phyloP scores from a whole-genome alignment of 2,329 filamentous ascomycete genomes.

The Podosphaera aphanis region DNA sequence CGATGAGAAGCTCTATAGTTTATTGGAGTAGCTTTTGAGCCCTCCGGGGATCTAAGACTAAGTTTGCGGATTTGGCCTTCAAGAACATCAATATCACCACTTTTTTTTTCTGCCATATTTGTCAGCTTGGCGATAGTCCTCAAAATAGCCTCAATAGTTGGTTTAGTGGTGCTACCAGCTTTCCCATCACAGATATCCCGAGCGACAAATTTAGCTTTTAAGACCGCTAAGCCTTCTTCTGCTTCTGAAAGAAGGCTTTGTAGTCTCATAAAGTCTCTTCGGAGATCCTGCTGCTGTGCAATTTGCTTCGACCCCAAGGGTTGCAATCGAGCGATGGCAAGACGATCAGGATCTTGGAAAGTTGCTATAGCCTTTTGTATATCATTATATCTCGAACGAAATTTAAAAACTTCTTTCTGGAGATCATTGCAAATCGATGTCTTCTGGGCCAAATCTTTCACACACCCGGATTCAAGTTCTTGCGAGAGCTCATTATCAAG shows the following conservation, averaged over 20 bases:
- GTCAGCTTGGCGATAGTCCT: conserved; percentile 88
- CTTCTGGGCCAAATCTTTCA: conserved; percentile 45
- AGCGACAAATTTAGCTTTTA: conserved; percentile 55
- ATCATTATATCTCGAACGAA: conserved; percentile 56
- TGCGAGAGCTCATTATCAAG: conserved; percentile 38
- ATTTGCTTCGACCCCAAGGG: conserved; percentile 69
- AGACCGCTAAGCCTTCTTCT: conserved; percentile 56
- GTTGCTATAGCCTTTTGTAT: conserved; percentile 53
- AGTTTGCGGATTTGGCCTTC: conserved; percentile 62
- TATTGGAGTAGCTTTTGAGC: conserved; percentile 12
- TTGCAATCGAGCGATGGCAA: conserved; percentile 39
- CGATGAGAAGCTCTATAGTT: conserved; percentile 9
- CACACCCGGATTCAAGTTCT: conserved; percentile 41
- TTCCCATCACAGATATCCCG: conserved; percentile 25
- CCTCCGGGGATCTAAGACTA: conserved; percentile 16
- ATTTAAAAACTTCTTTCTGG: conserved; percentile 42
- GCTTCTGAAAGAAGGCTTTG: conserved; percentile 52
- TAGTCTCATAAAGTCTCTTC: conserved; percentile 50
- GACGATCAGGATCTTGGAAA: conserved; percentile 41
- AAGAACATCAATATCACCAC: conserved; percentile 71
- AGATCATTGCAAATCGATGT: conserved; percentile 45
- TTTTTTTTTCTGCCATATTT: conserved; percentile 71
- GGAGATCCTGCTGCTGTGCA: conserved; percentile 61
- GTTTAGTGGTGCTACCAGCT: conserved; percentile 24
- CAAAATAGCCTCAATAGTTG: conserved; percentile 77